Evolutionary conservation across 108 stramenopile species (phyloP).

Genomic region (Aurantiochytrium sp.): DNA sequence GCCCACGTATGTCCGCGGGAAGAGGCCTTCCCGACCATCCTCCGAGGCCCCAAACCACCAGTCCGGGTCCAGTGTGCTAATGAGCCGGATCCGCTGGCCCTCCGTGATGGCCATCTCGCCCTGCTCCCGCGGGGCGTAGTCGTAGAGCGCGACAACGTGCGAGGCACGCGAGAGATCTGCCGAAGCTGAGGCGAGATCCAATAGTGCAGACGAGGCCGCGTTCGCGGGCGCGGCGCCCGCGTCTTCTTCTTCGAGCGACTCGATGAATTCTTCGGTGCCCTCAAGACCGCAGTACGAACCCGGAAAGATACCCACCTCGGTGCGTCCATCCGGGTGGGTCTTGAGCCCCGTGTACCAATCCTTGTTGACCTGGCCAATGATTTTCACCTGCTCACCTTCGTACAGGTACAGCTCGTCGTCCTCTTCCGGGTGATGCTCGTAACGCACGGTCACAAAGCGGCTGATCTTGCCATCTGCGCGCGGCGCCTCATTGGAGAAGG

Average conservation of each 20-base stretch:
- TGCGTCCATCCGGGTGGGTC: not conserved
- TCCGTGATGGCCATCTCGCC: not conserved
- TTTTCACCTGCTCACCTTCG: not conserved
- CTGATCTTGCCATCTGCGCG: not conserved
- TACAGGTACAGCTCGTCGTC: constrained; percentile 7
- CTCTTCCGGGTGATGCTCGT: not conserved
- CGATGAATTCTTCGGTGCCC: not conserved
- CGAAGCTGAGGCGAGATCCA: not conserved
- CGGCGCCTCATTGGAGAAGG: no score
- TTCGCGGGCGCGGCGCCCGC: no score
- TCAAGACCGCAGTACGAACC: not conserved
- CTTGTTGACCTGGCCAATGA: not conserved
- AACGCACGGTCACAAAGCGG: not conserved
- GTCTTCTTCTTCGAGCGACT: not conserved
- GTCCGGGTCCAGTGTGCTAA: not conserved
- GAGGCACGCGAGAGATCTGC: not conserved
- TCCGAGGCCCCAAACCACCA: not conserved
- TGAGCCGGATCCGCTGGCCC: not conserved
- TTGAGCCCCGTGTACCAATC: constrained; percentile 8
- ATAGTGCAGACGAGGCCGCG: no score
- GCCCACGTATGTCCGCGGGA: not conserved
- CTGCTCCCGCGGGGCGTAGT: not conserved
- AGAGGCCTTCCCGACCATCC: not conserved
- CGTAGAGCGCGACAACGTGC: not conserved
- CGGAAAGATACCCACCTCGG: not conserved